Percentiles rank a stretch among this genome's conserved stretches.
phyloP scores from a whole-genome alignment of 768 basidiomycete genomes.

The Leccinellum luteum region DNA sequence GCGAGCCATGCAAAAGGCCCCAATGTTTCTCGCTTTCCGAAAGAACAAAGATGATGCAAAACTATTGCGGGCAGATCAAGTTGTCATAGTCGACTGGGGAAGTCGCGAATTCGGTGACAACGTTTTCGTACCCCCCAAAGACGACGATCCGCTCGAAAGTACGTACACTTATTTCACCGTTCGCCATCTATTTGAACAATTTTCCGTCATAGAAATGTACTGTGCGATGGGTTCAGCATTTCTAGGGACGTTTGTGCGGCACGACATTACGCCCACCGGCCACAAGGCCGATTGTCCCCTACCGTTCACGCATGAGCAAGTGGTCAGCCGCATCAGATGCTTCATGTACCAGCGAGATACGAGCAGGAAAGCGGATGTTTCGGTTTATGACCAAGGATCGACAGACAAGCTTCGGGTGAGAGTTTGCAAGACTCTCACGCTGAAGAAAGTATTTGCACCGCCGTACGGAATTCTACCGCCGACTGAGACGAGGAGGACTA shows the following conservation, averaged over 20 bases:
- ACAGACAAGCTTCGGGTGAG: background rate
- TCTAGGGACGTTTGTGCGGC: conserved; percentile 7
- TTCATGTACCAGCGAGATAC: conserved; percentile 15
- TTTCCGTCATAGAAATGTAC: conserved; percentile 10
- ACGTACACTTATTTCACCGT: background rate
- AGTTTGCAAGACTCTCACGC: conserved; percentile 1
- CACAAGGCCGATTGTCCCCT: background rate
- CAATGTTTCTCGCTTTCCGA: conserved; percentile 8
- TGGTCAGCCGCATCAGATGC: conserved; percentile 6
- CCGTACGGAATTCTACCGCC: conserved; percentile 1
- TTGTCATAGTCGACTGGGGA: conserved; percentile 14
- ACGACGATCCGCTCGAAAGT: conserved; percentile 13
- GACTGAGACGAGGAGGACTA: too few species aligned
- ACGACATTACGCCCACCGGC: background rate
- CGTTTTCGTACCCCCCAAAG: conserved; percentile 10
- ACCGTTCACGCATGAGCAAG: background rate
- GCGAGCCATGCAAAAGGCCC: conserved; percentile 4
- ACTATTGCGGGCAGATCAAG: conserved; percentile 9
- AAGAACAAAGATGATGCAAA: background rate
- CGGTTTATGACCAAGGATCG: background rate
- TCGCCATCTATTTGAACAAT: background rate
- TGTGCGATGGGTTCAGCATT: conserved; percentile 10
- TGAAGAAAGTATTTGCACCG: conserved; percentile 12
- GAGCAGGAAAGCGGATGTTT: background rate
- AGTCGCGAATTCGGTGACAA: conserved; percentile 1